phyloP scores from a whole-genome alignment of 306 rosid species.

The Acacia melanoxylon region DNA sequence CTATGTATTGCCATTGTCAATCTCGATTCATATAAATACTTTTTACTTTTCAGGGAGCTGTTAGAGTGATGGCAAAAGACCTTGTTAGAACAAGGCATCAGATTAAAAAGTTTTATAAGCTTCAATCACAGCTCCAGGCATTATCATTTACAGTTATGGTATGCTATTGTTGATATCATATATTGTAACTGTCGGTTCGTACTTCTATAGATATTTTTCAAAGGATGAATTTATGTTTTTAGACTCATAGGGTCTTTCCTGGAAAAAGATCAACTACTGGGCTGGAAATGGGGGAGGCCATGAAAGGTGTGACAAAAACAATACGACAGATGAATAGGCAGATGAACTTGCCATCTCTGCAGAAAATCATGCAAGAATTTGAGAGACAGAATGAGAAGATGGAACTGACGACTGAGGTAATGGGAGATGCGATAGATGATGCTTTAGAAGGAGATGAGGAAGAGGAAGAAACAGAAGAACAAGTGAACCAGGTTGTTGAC shows the following conservation, averaged over 20 bases:
- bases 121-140: conserved; percentile 91
- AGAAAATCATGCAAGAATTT: conserved; percentile 93
- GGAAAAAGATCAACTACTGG: not conserved
- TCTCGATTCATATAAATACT: conserved; percentile 10
- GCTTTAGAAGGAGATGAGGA: conserved; percentile 98
- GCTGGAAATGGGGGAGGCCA: conserved; percentile 81
- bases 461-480: conserved; percentile 92
- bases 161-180: conserved; percentile 21
- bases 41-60: conserved; percentile 73
- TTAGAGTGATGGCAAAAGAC: conserved; percentile 89
- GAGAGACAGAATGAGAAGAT: conserved; percentile 92
- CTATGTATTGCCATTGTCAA: not conserved
- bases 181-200: not conserved
- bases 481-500: conserved; percentile 90
- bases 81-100: conserved; percentile 92
- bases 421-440: conserved; percentile 96
- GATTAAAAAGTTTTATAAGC: conserved; percentile 83
- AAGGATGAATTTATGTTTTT: not conserved
- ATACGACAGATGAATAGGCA: conserved; percentile 98
- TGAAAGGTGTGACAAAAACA: conserved; percentile 98
- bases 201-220: not conserved
- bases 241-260: conserved; percentile 1
- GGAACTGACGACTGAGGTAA: conserved; percentile 81
- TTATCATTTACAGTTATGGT: conserved; percentile 86
- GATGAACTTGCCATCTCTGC: conserved; percentile 93